Evolutionary conservation across 441 rosid species (phyloP), one percentile per base, ranked within the genome.

Genomic region (Arabidopsis lyrata): DNA sequence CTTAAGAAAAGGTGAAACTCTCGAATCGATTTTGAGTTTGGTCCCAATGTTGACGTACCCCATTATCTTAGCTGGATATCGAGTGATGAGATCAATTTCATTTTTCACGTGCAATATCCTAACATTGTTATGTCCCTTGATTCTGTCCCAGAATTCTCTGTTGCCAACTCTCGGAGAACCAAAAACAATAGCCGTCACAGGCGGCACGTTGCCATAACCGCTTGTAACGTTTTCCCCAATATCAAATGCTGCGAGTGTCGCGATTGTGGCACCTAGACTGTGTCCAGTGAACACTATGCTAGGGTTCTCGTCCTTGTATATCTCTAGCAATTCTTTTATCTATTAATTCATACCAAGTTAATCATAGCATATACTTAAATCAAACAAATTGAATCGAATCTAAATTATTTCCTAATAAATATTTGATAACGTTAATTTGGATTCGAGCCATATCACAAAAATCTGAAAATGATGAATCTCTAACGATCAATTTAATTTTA

Each of bases 161-260:
- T 93, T 85, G 38, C 97, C 97, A 2, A 93, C 88, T 49, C 86
- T 79, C n/a, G 98, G 98, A 48, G 78, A 70, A 2, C 96, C 93
- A 61, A 92, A 87, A 20, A 87, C 89, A 27, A 88, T 56, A 6
- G 96, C 95, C 18, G 96, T 41, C 8, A 92, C 88, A 0, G 89
- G 72, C 0, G 3, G 89, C 32, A 84, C 82, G 42, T 84, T 81
- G 38, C 62, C 52, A 8, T 76, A 58, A 1, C 81, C 85, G 64
- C 64, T 54, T 49, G 79, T 75, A 27, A 84, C 86, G 62, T 87
- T 90, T 73, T 92, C 95, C 0, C 79, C 95, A 6, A 87, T 3
- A 66, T 92, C 98, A 38, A 86, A 84, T 3, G 88, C 88, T 5
- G 85, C 77, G 18, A 92, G 16, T 59, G 90, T 64, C 5, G 98